Evolutionary conservation across 768 basidiomycete genomes (phyloP).

Genomic region (Austroboletus eburneus): DNA sequence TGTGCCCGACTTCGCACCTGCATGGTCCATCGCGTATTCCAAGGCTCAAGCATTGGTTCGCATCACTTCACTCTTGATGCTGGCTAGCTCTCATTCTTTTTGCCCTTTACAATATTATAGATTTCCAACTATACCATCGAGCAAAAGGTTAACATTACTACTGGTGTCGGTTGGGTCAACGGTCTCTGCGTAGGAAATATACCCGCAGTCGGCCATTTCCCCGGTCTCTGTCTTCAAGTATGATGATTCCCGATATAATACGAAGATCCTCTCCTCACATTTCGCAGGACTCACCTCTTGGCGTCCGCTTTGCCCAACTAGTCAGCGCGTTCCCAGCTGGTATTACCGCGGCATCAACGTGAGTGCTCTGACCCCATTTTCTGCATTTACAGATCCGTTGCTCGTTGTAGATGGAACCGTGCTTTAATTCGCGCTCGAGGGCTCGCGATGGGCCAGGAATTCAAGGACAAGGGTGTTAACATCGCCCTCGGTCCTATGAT

Average conservation of each 20-base stretch:
- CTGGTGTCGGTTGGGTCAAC: slow-evolving; percentile 48
- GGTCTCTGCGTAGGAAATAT: slow-evolving; percentile 74
- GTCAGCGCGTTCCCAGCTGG: slow-evolving; percentile 82
- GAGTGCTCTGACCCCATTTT: slow-evolving; percentile 20
- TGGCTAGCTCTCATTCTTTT: neutral
- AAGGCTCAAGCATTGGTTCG: slow-evolving; percentile 55
- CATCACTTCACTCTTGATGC: neutral
- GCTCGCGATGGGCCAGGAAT: slow-evolving; percentile 76
- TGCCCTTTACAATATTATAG: slow-evolving; percentile 20
- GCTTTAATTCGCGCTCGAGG: slow-evolving; percentile 74
- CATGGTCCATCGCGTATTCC: slow-evolving; percentile 57
- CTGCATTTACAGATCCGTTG: neutral
- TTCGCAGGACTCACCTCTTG: slow-evolving; percentile 66
- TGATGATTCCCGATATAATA: slow-evolving; percentile 3
- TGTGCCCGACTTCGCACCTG: slow-evolving; percentile 43
- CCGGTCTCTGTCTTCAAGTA: slow-evolving; percentile 71
- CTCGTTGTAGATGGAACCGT: slow-evolving; percentile 61
- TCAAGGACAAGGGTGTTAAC: slow-evolving; percentile 79
- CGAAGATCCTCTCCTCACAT: neutral
- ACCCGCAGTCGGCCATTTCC: slow-evolving; percentile 48
- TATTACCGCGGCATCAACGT: slow-evolving; percentile 80
- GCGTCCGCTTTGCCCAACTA: slow-evolving; percentile 71
- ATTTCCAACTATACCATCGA: slow-evolving; percentile 50
- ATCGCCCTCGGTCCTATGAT: slow-evolving; percentile 80
- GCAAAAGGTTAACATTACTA: slow-evolving; percentile 61